Percentiles rank a stretch among this genome's conserved stretches.
Evolutionary conservation across 495 filamentous ascomycete genomes (phyloP).

Genomic region (Daldinia decipiens): DNA sequence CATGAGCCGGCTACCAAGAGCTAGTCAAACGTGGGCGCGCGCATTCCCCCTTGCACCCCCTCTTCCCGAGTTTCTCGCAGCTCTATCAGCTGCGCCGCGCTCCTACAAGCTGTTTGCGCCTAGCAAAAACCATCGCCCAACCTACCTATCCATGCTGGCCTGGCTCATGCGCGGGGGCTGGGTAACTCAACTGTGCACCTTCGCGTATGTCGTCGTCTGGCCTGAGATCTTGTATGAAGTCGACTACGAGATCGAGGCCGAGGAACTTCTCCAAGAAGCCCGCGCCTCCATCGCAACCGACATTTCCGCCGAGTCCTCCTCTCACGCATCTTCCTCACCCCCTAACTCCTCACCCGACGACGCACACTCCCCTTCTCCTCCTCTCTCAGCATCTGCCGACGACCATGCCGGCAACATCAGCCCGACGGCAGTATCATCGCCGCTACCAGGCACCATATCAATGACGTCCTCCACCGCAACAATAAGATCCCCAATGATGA

Average conservation of each 20-base stretch:
- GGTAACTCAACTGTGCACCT: slow-evolving; percentile 90
- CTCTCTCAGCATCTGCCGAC: slow-evolving; percentile 28
- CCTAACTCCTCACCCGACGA: slow-evolving; percentile 41
- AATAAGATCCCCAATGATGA: slow-evolving; percentile 21
- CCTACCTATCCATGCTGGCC: slow-evolving; percentile 88
- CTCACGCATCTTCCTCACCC: slow-evolving; percentile 27
- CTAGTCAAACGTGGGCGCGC: slow-evolving; percentile 74
- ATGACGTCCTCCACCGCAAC: slow-evolving; percentile 40
- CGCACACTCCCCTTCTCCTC: slow-evolving; percentile 42
- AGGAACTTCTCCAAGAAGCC: slow-evolving; percentile 52
- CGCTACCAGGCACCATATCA: background rate
- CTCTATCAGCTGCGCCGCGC: slow-evolving; percentile 78
- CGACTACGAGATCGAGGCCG: slow-evolving; percentile 64
- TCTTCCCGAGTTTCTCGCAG: slow-evolving; percentile 83
- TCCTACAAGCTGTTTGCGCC: slow-evolving; percentile 85
- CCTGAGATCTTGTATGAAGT: slow-evolving; percentile 70
- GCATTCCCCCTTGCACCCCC: slow-evolving; percentile 83
- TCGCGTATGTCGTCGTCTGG: slow-evolving; percentile 79
- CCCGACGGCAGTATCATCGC: background rate
- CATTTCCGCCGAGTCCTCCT: slow-evolving; percentile 18
- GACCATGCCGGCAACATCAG: slow-evolving; percentile 27
- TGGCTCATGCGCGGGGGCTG: slow-evolving; percentile 93
- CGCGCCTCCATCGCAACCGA: slow-evolving; percentile 14
- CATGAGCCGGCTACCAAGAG: slow-evolving; percentile 74
- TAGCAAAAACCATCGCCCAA: slow-evolving; percentile 84